Base-by-base conservation (phyloP, 768 basidiomycete genomes). In the Lactifluus pinguis region DNA sequence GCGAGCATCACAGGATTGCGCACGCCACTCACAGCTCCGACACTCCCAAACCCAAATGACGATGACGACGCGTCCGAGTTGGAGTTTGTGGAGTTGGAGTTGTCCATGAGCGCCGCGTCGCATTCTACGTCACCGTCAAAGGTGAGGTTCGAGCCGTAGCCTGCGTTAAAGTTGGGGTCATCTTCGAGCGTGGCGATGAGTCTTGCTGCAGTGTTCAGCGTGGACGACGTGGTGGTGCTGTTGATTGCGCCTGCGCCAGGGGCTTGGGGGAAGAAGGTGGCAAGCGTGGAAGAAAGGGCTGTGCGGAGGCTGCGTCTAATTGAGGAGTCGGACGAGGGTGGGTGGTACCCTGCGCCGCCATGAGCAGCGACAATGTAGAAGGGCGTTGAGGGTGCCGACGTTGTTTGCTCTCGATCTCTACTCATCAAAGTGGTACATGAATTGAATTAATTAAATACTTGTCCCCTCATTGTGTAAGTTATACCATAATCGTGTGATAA, bases 61-160 rank as follows among this genome's bases (percentile, higher is more conserved):
- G 49, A 17, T 32, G 8, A 42, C 8, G 39, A 25, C 4, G 19
- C 29, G 7, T 30, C 42, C 7, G 30, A 4, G 44, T 9, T 5
- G 7, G n/a, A 1, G 34, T 11, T 17, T 71, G 29, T 1, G 21
- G 71, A 68, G 0, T 71, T 69, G 3, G 70, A 72, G 25, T 80
- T 79, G 21, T 75, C 73, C 83, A 89, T 88, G 58, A 92, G 75
- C 13, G 87, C 79, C 8, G 90, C 89, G 66, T 92, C 90, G 66
- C 90, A 92, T 72, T 92, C 90, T 17, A 91, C 89, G 2, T 74
- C 75, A 14, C 91, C 89, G n/a, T 80, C 76, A 3, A 85, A 64
- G 0, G 87, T 90, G 49, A 92, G 74, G 69, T 92, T 92, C 2
- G 90, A 89, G 4, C 91, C 89, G 62, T 79, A 82, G 1, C 89